Evolutionary conservation across 805 yeast genomes (phyloP), one percentile per base, ranked within the genome.

Genomic region (Lipomyces orientalis): DNA sequence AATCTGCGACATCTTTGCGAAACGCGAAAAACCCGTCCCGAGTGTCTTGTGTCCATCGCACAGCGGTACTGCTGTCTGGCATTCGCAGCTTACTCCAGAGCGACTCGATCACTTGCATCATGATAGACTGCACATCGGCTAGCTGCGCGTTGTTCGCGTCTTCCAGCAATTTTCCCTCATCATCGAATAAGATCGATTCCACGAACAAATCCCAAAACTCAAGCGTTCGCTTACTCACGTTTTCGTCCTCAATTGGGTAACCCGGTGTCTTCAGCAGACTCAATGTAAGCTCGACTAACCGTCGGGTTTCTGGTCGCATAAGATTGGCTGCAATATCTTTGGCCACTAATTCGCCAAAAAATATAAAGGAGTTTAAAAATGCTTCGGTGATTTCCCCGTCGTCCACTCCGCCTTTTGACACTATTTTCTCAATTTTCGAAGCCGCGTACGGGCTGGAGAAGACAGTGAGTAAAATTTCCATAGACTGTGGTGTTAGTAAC

Each of bases 1-100:
- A 81, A 72, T 95, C 98, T 0, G 89, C 85, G 9, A 90, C 89
- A 68, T 90, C 94, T 39, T 86, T 79, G 72, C 98, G 83, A 77
- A 87, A 94, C 33, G 86, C 83, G 29, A 79, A 78, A 73, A 93
- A 91, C 71, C 89, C 96, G 25, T 83, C 82, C 65, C 80, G 76
- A 33, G 75, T 75, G 9, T 79, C 78, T 31, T 73, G 74, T 25
- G 78, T 73, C 82, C 80, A 79, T 4, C 16, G 54, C 12, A 54
- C 39, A 8, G 60, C 52, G 4, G n/a, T 46, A 6, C 35, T 19
- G 34, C 60, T 16, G 12, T 73, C 70, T 5, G 68, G 71, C 12
- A 59, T 33, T 4, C 60, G 58, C 14, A 64, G 37, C 31, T 66
- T 62, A 16, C 34, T 72, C 76, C 64, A 76, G 69, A 14, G 68